Percentiles rank a stretch among this genome's conserved stretches.
These are phyloP conservation scores for Thalassia testudinum DNA, from an alignment of 116 monocot species.

Conservation along the genomic window DNA sequence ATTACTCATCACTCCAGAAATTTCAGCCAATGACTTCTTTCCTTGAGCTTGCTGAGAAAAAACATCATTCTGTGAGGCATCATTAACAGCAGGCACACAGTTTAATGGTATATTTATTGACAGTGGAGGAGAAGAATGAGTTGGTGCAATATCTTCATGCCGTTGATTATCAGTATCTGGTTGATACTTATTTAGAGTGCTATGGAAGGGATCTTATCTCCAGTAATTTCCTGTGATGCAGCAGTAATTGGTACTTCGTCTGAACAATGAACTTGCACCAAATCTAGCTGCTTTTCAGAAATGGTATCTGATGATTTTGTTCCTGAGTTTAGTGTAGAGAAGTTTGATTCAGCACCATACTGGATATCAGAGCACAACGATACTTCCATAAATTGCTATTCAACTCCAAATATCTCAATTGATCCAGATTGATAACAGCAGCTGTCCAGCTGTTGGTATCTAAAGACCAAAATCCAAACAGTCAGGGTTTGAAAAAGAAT, in stretches of 20 bases:
- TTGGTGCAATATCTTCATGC: neutral
- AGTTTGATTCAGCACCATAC: constrained; percentile 16
- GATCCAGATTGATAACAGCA: too few species aligned
- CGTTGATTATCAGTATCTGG: neutral
- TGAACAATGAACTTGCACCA: constrained; percentile 20
- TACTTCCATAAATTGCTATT: constrained; percentile 17
- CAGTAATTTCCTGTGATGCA: constrained; percentile 7
- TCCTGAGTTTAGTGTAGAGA: constrained; percentile 13
- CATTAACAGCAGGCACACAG: constrained; percentile 6
- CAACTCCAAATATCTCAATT: too few species aligned
- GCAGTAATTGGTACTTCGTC: constrained; percentile 10
- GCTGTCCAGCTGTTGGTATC: too few species aligned
- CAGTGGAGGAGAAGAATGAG: neutral
- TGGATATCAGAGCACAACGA: constrained; percentile 26
- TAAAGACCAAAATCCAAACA: too few species aligned
- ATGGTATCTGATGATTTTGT: constrained; percentile 17
- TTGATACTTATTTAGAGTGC: constrained; percentile 13
- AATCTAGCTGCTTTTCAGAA: constrained; percentile 15
- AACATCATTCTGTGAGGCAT: constrained; percentile 4
- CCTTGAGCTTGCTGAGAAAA: constrained; percentile 4
- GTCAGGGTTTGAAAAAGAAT: too few species aligned
- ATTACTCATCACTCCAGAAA: constrained; percentile 6
- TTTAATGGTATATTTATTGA: neutral
- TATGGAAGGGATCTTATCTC: constrained; percentile 7
- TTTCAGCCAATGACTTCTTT: constrained; percentile 8